Percentiles rank a stretch among this genome's conserved stretches.
Evolutionary conservation across 2,329 filamentous ascomycete genomes (phyloP).

Genomic region (Coniella vitis): DNA sequence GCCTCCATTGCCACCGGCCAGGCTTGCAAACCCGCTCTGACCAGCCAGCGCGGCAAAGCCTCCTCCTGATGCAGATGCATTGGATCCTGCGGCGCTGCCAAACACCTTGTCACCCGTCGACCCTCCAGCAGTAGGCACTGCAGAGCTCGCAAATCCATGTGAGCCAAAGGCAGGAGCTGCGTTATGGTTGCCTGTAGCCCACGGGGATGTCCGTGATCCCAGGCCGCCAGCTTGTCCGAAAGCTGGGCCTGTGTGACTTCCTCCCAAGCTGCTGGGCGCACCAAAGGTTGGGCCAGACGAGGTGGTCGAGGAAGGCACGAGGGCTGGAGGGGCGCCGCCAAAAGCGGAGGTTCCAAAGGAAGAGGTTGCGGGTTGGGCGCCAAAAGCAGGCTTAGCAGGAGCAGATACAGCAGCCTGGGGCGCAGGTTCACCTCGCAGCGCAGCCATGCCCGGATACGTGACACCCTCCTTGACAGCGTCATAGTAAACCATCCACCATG

Average conservation of each 20-base stretch:
- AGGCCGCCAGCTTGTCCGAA: conserved; percentile 44
- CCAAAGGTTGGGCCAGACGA: conserved; percentile 18
- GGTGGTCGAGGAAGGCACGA: conserved; percentile 17
- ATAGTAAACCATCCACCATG: conserved; percentile 90
- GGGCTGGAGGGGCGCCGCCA: conserved; percentile 31
- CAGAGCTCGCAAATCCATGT: conserved; percentile 36
- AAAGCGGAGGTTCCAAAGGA: conserved; percentile 32
- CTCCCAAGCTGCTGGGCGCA: conserved; percentile 25
- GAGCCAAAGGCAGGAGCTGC: conserved; percentile 47
- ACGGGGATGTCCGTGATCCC: conserved; percentile 48
- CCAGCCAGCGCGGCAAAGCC: conserved; percentile 50
- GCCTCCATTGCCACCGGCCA: conserved; percentile 28
- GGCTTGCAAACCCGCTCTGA: conserved; percentile 48
- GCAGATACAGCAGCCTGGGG: conserved; percentile 29
- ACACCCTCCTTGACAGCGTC: conserved; percentile 72
- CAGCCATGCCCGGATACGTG: conserved; percentile 64
- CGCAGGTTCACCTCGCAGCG: conserved; percentile 32
- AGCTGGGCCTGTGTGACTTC: conserved; percentile 27
- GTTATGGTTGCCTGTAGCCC: conserved; percentile 36
- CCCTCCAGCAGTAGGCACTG: conserved; percentile 29
- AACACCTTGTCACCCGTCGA: conserved; percentile 30
- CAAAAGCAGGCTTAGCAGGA: conserved; percentile 25
- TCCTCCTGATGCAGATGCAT: conserved; percentile 25
- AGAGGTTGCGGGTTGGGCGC: conserved; percentile 18
- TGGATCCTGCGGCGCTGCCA: conserved; percentile 23